Base-by-base conservation (phyloP, 495 filamentous ascomycete genomes). In the Penicillium angulare region DNA sequence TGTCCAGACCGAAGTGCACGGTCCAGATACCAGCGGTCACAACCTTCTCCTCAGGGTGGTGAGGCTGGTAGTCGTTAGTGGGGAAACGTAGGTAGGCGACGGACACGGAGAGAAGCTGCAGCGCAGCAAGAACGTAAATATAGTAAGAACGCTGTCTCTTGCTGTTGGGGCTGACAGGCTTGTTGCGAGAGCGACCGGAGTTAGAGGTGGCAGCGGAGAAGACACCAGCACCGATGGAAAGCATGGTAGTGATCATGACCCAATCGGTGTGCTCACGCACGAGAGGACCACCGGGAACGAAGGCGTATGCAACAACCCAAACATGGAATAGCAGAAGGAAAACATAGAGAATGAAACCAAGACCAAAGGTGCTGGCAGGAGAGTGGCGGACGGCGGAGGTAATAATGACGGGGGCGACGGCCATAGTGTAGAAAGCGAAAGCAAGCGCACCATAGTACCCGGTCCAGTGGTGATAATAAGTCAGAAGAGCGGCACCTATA, bases 291-390 rank as follows among this genome's bases (percentile, higher is more conserved):
- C 95, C 95, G 13, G 93, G 95, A n/a, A 99, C 95, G 62, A 99
- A 99, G 42, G 95, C 95, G 57, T 99, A 99, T 6, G 95, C 95
- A 17, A 99, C 95, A 43, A 96, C 87, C 95, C 95, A 99, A 31
- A 97, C 91, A 61, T 97, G 91, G 70, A 93, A 93, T 42, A 99
- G 79, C 16, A 96, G 82, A 65, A 97, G 62, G 65, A 97, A 74
- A 63, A 97, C 95, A 70, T 97, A 97, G 26, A 93, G 68, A 31
- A 96, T 63, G 72, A 95, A 96, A 9, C 85, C 92, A 24, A 95
- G 53, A 7, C 92, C 92, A 63, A 99, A 97, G 0, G 86, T 87
- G 21, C 74, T 76, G 1, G 80, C 90, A 7, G 90, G 89, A 24
- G 75, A 82, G 66, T 89, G 85, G 53, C 83, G 83, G 16, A 89